Conservation (phyloP, 768 basidiomycete genomes). For the Xerocomellus intermedius region DNA sequence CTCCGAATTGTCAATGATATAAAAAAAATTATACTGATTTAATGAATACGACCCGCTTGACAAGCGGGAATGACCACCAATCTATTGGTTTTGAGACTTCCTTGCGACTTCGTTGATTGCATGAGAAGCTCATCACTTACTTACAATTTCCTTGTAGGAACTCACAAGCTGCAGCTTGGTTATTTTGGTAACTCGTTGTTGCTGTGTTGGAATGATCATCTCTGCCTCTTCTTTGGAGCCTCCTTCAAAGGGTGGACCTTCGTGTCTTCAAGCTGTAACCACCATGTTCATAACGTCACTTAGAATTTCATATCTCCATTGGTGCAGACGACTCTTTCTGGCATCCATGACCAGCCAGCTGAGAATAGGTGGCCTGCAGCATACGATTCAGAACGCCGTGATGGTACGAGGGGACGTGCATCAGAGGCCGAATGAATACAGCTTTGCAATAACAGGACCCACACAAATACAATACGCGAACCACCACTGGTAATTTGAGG, state of each 20-base stretch:
- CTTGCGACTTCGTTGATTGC: neutral
- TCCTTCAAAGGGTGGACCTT: too few species aligned
- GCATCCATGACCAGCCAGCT: too few species aligned
- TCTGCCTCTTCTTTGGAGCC: too few species aligned
- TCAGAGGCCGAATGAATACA: neutral
- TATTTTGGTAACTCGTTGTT: neutral
- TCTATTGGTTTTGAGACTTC: neutral
- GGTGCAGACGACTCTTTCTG: too few species aligned
- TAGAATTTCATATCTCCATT: neutral
- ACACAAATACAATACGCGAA: too few species aligned
- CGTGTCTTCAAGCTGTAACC: neutral
- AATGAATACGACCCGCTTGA: slow-evolving; percentile 12
- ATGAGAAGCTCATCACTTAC: neutral
- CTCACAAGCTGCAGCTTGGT: neutral
- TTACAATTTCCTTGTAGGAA: neutral
- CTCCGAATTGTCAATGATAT: neutral
- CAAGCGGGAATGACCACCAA: slow-evolving; percentile 6
- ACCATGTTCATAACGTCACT: neutral
- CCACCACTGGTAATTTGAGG: too few species aligned
- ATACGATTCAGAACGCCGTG: too few species aligned
- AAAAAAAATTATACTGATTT: slow-evolving; percentile 11
- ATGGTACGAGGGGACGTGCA: too few species aligned
- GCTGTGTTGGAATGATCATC: too few species aligned
- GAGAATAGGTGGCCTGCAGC: too few species aligned
- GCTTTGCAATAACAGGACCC: too few species aligned